phyloP scores from a whole-genome alignment of 768 basidiomycete species.

The Pleurotus cornucopiae region DNA sequence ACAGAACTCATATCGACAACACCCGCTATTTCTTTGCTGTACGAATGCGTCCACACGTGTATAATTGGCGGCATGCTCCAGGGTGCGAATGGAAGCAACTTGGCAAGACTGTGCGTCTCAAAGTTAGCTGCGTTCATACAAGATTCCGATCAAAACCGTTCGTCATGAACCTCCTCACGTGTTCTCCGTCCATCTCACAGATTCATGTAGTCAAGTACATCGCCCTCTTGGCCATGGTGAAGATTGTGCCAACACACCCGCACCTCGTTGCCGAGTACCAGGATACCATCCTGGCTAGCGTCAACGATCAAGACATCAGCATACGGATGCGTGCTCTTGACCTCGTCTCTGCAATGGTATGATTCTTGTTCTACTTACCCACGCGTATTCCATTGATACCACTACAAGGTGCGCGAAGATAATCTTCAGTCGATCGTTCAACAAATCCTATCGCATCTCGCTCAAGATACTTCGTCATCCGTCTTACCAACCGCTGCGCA shows the following conservation, averaged over 20 bases:
- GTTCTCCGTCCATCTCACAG: slow-evolving; percentile 7
- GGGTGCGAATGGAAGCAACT: slow-evolving; percentile 65
- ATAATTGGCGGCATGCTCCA: slow-evolving; percentile 96
- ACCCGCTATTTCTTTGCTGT: slow-evolving; percentile 90
- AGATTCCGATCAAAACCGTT: slow-evolving; percentile 94
- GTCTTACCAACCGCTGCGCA: slow-evolving; percentile 59
- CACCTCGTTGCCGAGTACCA: slow-evolving; percentile 89
- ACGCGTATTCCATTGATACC: neutral
- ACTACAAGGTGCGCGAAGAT: slow-evolving; percentile 67
- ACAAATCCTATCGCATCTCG: slow-evolving; percentile 84
- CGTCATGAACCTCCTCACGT: slow-evolving; percentile 26
- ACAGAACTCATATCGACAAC: slow-evolving; percentile 95
- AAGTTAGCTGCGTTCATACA: slow-evolving; percentile 91
- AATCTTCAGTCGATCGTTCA: slow-evolving; percentile 90
- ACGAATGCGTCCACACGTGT: slow-evolving; percentile 98
- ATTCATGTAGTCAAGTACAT: slow-evolving; percentile 87
- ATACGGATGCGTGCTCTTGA: slow-evolving; percentile 96
- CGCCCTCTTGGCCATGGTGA: slow-evolving; percentile 88
- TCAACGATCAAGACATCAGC: slow-evolving; percentile 91
- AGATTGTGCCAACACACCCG: slow-evolving; percentile 91
- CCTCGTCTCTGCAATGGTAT: slow-evolving; percentile 79
- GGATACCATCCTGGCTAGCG: slow-evolving; percentile 82
- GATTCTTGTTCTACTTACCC: too few species aligned
- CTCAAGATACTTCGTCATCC: slow-evolving; percentile 48
- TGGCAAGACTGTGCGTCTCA: slow-evolving; percentile 87